These are phyloP conservation scores for Penicillium salamii DNA, from an alignment of 495 filamentous ascomycete species.

Conservation along the genomic window DNA sequence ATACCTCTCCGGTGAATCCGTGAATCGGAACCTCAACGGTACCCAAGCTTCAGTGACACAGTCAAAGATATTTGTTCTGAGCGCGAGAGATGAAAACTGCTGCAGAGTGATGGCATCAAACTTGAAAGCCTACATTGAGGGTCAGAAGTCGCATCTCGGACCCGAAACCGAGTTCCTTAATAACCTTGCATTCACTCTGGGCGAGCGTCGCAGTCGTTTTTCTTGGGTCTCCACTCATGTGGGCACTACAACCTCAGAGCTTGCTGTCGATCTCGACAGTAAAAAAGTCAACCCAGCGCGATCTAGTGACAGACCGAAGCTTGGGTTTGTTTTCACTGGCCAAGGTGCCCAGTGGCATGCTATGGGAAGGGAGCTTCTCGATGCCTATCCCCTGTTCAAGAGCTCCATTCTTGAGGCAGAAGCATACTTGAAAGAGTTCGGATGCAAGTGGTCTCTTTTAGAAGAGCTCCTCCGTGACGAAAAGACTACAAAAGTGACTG, in stretches of 20 bases:
- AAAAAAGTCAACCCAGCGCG: conserved; percentile 17
- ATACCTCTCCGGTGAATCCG: too few species aligned
- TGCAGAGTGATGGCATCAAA: not conserved
- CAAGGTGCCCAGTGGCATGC: conserved; percentile 63
- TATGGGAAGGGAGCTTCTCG: conserved; percentile 51
- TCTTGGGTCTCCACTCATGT: not conserved
- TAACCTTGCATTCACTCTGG: not conserved
- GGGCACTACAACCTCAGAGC: not conserved
- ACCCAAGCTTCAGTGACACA: not conserved
- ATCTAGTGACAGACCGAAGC: conserved; percentile 14
- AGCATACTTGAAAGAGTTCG: not conserved
- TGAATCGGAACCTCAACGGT: too few species aligned
- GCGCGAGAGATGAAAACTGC: not conserved
- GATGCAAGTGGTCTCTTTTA: not conserved
- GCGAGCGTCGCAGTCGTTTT: not conserved
- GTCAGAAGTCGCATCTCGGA: not conserved
- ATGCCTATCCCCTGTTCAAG: not conserved
- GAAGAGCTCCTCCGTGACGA: not conserved
- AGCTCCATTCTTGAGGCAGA: not conserved
- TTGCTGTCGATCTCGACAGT: not conserved
- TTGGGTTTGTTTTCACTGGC: conserved; percentile 43
- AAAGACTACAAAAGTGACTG: not conserved
- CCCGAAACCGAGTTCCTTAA: not conserved
- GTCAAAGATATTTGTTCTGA: not conserved
- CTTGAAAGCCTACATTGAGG: not conserved